phyloP scores from a whole-genome alignment of 805 yeast species.

The Henningerozyma blattae region DNA sequence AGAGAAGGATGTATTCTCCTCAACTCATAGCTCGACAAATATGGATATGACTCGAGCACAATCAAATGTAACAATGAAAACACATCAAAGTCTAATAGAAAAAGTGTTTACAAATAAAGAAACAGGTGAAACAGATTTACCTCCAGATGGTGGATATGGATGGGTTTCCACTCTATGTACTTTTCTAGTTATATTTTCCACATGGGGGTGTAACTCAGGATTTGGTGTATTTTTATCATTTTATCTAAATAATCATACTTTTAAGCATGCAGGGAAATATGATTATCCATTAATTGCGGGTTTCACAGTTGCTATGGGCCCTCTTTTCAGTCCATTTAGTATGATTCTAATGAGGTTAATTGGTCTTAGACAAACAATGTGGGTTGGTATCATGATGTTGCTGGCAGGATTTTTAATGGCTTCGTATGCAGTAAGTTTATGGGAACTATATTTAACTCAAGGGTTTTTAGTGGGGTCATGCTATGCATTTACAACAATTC shows the following conservation, averaged over 20 bases:
- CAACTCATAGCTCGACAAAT: too few species aligned
- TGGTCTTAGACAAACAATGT: conserved; percentile 37
- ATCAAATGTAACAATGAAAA: too few species aligned
- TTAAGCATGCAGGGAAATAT: conserved; percentile 40
- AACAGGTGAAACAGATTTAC: conserved; percentile 27
- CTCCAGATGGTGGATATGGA: conserved; percentile 59
- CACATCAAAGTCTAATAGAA: too few species aligned
- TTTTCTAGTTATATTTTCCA: conserved; percentile 38
- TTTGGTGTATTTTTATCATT: conserved; percentile 52
- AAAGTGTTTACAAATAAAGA: conserved; percentile 26
- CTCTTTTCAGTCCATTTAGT: conserved; percentile 47
- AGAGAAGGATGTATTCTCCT: too few species aligned
- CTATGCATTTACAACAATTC: conserved; percentile 41
- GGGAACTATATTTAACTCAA: conserved; percentile 61
- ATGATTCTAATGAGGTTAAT: conserved; percentile 34
- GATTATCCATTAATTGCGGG: conserved; percentile 65
- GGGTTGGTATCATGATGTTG: conserved; percentile 38
- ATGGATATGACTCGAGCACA: too few species aligned
- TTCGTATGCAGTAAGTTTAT: conserved; percentile 41
- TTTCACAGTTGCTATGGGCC: conserved; percentile 41
- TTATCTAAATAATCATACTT: conserved; percentile 38
- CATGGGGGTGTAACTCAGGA: conserved; percentile 66
- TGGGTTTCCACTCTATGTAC: conserved; percentile 50
- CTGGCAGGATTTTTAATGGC: conserved; percentile 49
- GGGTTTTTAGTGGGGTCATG: conserved; percentile 49